Evolutionary conservation across 352 stramenopile species (phyloP), one percentile per base, ranked within the genome.

Genomic region (Pythium insidiosum): DNA sequence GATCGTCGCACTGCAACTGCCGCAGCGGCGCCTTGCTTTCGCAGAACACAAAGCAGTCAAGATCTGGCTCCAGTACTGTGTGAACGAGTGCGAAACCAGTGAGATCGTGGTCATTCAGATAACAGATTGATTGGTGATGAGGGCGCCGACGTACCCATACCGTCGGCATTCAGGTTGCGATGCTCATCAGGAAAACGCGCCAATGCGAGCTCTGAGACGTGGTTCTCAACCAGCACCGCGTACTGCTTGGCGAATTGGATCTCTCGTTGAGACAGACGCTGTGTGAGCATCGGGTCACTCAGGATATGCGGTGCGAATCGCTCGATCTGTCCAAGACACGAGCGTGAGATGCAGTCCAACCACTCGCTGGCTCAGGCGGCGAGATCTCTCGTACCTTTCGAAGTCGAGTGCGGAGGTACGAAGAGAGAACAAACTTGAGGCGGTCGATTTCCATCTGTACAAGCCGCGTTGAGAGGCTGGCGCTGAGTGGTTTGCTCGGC

Each of bases 381-480:
- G 7, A 21, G 4, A 42, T 20, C 38, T 21, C 13, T 1, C 0
- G 22, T 33, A 82, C 76, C 63, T 93, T 93, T 28, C 53, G 65
- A 4, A 93, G 62, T 4, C 80, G 73, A 12, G 76, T 85, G 26
- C 80, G 74, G 18, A 93, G 51, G 41, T 93, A 93, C 0, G 80
- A 90, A 26, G 80, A 68, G 3, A 93, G 63, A 68, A 88, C 88
- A 61, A 86, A 93, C 29, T 73, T 73, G 24, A 93, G 63, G 13
- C 80, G 77, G 33, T 93, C 80, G 57, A 93, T 93, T 53, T 93
- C 80, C 80, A 93, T 90, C 67, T 84, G 16, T 40, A 30, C 20
- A 9, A 43, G 19, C 13, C 6, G 10, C 35, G 6, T 29, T n/a
- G n/a, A n/a, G n/a, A n/a, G n/a, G n/a, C n/a, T 6, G 34, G 9